Evolutionary conservation across 2,329 filamentous ascomycete genomes (phyloP), one percentile per base, ranked within the genome.

Genomic region (Macrophomina phaseolina): DNA sequence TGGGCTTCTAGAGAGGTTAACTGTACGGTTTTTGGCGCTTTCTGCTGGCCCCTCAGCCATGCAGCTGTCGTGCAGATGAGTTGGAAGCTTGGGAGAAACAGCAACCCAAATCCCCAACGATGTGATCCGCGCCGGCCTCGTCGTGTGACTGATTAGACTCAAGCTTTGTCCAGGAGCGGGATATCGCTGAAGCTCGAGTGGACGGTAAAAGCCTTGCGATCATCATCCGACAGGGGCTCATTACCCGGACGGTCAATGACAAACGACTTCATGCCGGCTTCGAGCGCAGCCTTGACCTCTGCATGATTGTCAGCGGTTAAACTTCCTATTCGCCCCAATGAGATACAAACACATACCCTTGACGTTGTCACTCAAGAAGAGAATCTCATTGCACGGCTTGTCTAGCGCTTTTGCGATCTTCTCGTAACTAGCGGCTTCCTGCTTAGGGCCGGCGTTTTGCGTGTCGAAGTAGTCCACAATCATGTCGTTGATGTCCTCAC

Each of bases 301-400:
- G 70, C 68, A 49, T 40, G 14, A 40, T 49, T 51, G 67, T 75
- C 67, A 75, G 73, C 70, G 65, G 64, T 49, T 42, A 65, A 40
- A 45, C 14, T 16, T 65, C 42, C 60, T 6, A 49, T 58, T 67
- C 69, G 62, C 66, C 63, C 51, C 51, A 53, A 60, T 52, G 14
- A 49, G 28, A n/a, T 48, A 48, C 30, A 36, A 38, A 58, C 72
- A 73, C 70, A 49, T 76, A 82, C 81, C 84, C 74, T 85, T 87
- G 53, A 91, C 84, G 74, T 93, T 93, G 79, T 95, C 92, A 73
- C 91, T 94, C 68, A 94, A 80, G 76, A 95, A 95, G n/a, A 93
- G 81, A 82, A 91, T 91, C 66, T 85, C 82, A 11, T 76, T 77
- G 18, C 83, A 76, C 60, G 80, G 71, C 66, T 83, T 80, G 40